Conservation (phyloP, 257 asterid species). For the Nicotiana tabacum region DNA sequence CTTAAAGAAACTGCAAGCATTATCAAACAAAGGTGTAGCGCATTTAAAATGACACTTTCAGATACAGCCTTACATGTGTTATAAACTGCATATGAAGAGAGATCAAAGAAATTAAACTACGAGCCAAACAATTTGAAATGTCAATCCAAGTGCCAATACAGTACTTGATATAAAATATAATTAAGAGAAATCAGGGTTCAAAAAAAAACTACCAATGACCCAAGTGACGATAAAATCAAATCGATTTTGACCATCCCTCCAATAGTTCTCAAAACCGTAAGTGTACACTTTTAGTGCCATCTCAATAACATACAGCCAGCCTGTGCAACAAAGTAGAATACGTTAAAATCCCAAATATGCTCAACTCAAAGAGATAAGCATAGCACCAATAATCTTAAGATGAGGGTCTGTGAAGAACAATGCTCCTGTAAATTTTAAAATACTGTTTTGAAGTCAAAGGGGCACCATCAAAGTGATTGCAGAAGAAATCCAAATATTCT, state of each 20-base stretch:
- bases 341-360: slow-evolving; percentile 2
- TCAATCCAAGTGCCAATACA: background rate
- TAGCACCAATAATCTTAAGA: background rate
- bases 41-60: background rate
- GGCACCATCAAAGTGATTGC: background rate
- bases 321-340: slow-evolving; percentile 41
- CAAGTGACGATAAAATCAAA: slow-evolving; percentile 89
- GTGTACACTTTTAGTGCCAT: slow-evolving; percentile 82
- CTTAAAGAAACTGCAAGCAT: background rate
- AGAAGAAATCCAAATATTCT: background rate
- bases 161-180: background rate
- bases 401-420: background rate
- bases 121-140: background rate
- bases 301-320: slow-evolving; percentile 95
- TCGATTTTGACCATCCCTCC: slow-evolving; percentile 98
- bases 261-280: slow-evolving; percentile 79
- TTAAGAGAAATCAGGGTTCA: background rate
- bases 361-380: background rate
- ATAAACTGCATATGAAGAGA: background rate
- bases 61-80: background rate
- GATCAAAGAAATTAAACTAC: background rate
- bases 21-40: background rate
- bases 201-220: slow-evolving; percentile 71
- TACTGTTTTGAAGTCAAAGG: background rate
- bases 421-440: background rate